A percentile compares a stretch with the other conserved stretches of the same genome.
Evolutionary conservation across 83 land plant genomes (phyloP).

Genomic region (Picea abies): DNA sequence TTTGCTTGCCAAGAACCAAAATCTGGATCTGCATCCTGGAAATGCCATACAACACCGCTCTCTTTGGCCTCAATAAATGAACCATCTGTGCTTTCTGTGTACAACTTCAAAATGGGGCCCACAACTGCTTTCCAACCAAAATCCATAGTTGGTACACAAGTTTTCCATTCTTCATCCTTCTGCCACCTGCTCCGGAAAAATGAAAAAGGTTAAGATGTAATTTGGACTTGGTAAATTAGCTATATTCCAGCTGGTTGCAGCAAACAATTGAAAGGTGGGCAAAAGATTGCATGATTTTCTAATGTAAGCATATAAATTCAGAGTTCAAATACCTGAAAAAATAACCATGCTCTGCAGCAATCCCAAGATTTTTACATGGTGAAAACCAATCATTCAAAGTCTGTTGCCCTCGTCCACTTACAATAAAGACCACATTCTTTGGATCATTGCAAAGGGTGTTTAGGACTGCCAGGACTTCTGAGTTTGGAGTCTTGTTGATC

Average conservation of each 20-base stretch:
- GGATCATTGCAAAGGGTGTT: constrained; percentile 32
- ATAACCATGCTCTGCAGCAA: constrained; percentile 45
- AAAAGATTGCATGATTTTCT: not conserved
- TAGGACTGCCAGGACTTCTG: constrained; percentile 21
- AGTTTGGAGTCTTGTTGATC: constrained; percentile 29
- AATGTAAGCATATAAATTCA: not conserved
- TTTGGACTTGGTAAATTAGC: not conserved
- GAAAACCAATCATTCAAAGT: constrained; percentile 30
- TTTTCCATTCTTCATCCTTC: constrained; percentile 28
- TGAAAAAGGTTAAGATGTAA: not conserved
- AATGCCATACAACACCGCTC: constrained; percentile 37
- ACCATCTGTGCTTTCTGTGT: constrained; percentile 43
- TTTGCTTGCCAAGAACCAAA: constrained; percentile 39
- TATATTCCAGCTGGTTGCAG: constrained; percentile 5
- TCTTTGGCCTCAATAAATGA: constrained; percentile 35
- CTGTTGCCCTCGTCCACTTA: constrained; percentile 32
- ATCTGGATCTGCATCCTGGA: constrained; percentile 41
- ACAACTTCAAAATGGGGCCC: constrained; percentile 24
- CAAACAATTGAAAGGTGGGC: not conserved
- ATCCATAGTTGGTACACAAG: constrained; percentile 22
- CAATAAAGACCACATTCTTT: constrained; percentile 34
- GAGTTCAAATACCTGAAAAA: constrained; percentile 26
- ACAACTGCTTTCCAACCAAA: constrained; percentile 34
- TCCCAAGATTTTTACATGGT: constrained; percentile 30
- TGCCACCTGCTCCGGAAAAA: constrained; percentile 25